Base-by-base conservation (phyloP, 345 rosid species). In the Salix purpurea region DNA sequence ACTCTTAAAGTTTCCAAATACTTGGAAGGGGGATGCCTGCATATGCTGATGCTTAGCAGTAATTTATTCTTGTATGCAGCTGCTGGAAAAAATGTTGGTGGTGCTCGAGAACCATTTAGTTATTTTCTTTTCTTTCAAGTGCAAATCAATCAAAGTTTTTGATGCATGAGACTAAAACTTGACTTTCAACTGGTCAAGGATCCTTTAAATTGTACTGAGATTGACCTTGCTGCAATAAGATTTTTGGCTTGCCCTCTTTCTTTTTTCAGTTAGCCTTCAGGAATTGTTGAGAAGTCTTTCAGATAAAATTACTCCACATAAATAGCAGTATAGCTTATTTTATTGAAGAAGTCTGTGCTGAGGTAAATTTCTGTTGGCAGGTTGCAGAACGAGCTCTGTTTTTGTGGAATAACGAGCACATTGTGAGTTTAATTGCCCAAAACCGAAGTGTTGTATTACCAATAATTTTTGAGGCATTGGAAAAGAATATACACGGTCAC, bases 371-470 rank as follows among this genome's bases (percentile, higher is more conserved):
- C 71, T 32, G 24, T 81, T 85, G 81, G 28, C 90, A 94, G 97
- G 97, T 94, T 75, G 91, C 98, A 24, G 98, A 94, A 76, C 86
- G 98, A 76, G 88, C 97, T 48, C 87, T 92, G 50, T 94, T 94
- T 85, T 85, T 92, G 79, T 94, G 98, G 98, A 94, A 94, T 76
- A 94, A 88, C 52, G 98, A 94, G 86, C 97, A 92, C 78, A 77
- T 94, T 0, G 98, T 91, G 78, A 81, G 82, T 81, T 77, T 94
- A 74, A 90, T 91, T 1, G 94, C 92, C n/a, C 96, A 92, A 84
- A 88, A 92, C 79, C 78, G 93, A 48, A 73, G 83, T 16, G 90
- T 87, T 40, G 84, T 92, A 64, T 77, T 94, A 65, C 97, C 96
- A 6, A 84, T 94, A 40, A 92, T 94, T 34, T 94, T 88, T 32